These are phyloP conservation scores for Auriscalpium vulgare DNA, from an alignment of 768 basidiomycete genomes.

Conservation along the genomic window DNA sequence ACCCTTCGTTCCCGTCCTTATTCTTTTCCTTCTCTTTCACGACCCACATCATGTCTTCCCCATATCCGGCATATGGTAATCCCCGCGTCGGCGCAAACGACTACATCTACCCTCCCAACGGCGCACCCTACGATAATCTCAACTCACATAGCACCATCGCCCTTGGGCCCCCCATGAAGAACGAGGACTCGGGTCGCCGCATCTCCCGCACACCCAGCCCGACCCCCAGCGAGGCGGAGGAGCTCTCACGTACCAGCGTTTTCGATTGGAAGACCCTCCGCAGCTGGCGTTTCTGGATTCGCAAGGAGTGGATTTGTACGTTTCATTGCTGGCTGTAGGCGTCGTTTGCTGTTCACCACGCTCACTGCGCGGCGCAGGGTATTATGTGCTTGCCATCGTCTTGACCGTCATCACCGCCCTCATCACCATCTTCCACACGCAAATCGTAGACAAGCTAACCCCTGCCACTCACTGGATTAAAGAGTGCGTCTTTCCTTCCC, in stretches of 20 bases:
- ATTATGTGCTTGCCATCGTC: slow-evolving; percentile 23
- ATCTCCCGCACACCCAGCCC: slow-evolving; percentile 26
- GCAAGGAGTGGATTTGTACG: slow-evolving; percentile 29
- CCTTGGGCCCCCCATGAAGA: background rate
- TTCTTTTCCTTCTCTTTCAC: background rate
- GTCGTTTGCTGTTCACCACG: background rate
- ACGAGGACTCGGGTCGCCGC: slow-evolving; percentile 2
- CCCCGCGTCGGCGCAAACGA: background rate
- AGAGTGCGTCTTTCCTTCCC: slow-evolving; percentile 31
- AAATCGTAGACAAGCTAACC: slow-evolving; percentile 62
- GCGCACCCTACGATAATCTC: background rate
- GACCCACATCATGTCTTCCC: slow-evolving; percentile 7
- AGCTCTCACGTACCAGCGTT: slow-evolving; percentile 19
- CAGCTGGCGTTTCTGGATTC: slow-evolving; percentile 24
- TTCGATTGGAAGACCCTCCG: slow-evolving; percentile 25
- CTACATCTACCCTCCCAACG: slow-evolving; percentile 10
- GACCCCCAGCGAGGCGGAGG: slow-evolving; percentile 26
- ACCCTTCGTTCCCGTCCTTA: background rate
- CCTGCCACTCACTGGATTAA: slow-evolving; percentile 62
- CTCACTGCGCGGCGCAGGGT: slow-evolving; percentile 18
- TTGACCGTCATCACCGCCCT: slow-evolving; percentile 29
- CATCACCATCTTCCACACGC: slow-evolving; percentile 36
- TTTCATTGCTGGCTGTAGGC: background rate
- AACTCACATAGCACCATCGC: slow-evolving; percentile 4
- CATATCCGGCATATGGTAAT: slow-evolving; percentile 16